A percentile compares a stretch with the other conserved stretches of the same genome.
phyloP scores from a whole-genome alignment of 2,329 filamentous ascomycete genomes.

The Biscogniauxia sp. region DNA sequence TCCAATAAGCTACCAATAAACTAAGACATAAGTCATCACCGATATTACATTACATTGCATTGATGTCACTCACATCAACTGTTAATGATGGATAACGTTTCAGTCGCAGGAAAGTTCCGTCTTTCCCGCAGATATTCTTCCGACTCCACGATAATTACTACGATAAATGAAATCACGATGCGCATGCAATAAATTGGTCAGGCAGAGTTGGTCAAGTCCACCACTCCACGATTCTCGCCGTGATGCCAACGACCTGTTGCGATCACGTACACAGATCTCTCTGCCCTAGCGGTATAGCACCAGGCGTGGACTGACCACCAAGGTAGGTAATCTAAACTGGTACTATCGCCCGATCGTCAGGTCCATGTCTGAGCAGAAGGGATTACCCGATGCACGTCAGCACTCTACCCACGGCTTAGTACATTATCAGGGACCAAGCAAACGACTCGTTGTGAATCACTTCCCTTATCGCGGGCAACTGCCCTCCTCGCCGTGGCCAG shows the following conservation, averaged over 20 bases:
- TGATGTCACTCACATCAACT: no score
- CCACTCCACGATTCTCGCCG: not conserved
- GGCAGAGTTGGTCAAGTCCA: not conserved
- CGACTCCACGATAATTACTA: not conserved
- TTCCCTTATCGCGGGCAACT: not conserved
- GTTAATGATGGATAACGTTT: no score
- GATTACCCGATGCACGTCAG: not conserved
- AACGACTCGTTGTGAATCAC: not conserved
- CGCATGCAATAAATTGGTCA: not conserved
- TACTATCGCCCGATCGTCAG: not conserved
- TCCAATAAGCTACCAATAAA: not conserved
- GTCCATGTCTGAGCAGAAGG: not conserved
- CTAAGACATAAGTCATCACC: not conserved
- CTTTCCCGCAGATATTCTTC: not conserved
- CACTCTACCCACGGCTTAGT: not conserved
- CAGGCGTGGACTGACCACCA: not conserved
- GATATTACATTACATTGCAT: not conserved
- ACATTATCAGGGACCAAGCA: not conserved
- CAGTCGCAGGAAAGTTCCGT: no score
- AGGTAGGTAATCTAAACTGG: not conserved
- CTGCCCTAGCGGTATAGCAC: not conserved
- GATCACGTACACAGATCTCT: not conserved
- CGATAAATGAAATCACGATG: not conserved
- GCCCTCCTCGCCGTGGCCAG: no score
- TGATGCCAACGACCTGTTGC: not conserved